Evolutionary conservation across 805 yeast genomes (phyloP), one percentile per base, ranked within the genome.

Genomic region (Candida orba): DNA sequence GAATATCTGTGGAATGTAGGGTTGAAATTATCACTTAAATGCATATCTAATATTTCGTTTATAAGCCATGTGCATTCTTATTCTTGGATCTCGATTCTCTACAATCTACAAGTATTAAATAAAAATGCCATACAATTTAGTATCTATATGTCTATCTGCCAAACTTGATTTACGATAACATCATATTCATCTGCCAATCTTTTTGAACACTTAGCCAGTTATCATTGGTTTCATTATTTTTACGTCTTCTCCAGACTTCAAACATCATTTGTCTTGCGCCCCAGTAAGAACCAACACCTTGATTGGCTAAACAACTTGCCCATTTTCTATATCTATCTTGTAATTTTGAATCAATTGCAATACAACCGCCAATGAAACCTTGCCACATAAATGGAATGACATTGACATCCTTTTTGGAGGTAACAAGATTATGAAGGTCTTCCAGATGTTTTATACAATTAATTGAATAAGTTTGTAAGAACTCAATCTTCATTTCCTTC

Each of bases 361-460:
- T 88, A 54, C 93, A 82, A 0, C 95, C 95, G 1, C 91, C 89
- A 36, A 88, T 81, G 52, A 88, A 88, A 0, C 93, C 95, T 56
- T 84, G 91, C 93, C 95, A 88, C 53, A 86, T 79, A 30, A 86
- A 65, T 4, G 96, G 95, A 31, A 82, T 76, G 18, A 82, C 73
- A 1, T 81, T 78, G 23, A 76, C 79, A 18, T 43, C 46, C n/a
- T 71, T 64, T 15, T 66, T 60, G 3, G 51, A 49, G 7, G 73
- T 72, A 30, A 81, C 78, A 39, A 85, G 65, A 34, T 60, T 57
- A 45, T 79, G 84, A 43, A 88, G 74, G 44, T 72, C 68, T 53
- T 81, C 78, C 51, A 87, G 64, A 56, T 83, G 88, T 22, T 69
- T 65, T 40, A 87, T 67, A 2, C 85, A 84, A 32, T 71, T 67